Evolutionary conservation across 2,329 filamentous ascomycete genomes (phyloP).

Genomic region (Trichoderma harzianum): DNA sequence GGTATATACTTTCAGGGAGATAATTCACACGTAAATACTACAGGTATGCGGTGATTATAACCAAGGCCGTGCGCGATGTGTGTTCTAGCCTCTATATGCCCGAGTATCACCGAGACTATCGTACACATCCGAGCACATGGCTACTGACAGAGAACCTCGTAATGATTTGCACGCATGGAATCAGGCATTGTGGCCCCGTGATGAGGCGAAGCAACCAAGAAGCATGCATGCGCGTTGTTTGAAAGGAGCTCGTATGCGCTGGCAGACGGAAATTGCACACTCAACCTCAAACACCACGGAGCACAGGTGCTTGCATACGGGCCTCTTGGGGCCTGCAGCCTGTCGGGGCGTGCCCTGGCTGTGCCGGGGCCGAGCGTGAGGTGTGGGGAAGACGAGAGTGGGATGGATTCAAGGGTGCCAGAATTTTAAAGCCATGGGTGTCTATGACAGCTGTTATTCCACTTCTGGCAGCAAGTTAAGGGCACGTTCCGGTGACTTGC

Average conservation of each 20-base stretch:
- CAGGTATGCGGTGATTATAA: neutral
- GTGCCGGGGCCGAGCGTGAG: neutral
- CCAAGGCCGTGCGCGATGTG: neutral
- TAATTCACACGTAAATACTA: neutral
- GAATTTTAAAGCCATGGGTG: neutral
- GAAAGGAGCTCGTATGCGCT: conserved; percentile 2
- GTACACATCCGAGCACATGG: no score
- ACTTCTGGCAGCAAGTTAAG: neutral
- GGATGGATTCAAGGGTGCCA: neutral
- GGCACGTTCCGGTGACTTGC: neutral
- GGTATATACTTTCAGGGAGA: neutral
- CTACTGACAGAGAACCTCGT: neutral
- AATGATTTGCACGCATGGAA: neutral
- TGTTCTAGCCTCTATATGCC: neutral
- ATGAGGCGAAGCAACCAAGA: conserved; percentile 10
- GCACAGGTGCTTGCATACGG: neutral
- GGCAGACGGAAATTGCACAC: conserved; percentile 10
- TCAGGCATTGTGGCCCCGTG: neutral
- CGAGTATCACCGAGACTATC: neutral
- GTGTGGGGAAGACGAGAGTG: conserved; percentile 2
- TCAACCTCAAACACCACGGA: conserved; percentile 11
- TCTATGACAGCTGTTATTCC: neutral
- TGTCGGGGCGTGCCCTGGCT: neutral
- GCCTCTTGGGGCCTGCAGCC: neutral
- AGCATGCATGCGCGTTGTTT: neutral